Evolutionary conservation across 306 rosid genomes (phyloP).

Genomic region (Trifolium subterraneum): DNA sequence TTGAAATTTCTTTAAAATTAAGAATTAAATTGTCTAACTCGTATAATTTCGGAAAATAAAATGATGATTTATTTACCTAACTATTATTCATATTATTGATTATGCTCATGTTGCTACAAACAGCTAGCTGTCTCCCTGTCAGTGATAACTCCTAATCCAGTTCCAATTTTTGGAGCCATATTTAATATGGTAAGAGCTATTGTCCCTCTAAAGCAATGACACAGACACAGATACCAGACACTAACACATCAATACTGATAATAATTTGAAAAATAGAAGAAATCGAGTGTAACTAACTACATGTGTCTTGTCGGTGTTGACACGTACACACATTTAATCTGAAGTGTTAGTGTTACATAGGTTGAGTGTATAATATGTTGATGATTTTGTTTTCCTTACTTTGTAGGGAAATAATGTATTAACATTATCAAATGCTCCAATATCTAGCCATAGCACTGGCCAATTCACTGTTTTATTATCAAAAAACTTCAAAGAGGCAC

Average conservation of each 20-base stretch:
- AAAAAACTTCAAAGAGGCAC: constrained; percentile 41
- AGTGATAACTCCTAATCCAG: constrained; percentile 27
- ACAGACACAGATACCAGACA: background rate
- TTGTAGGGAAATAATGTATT: constrained; percentile 35
- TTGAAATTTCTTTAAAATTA: background rate
- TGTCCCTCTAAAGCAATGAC: background rate
- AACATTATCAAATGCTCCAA: background rate
- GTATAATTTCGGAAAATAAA: background rate
- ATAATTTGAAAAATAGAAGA: background rate
- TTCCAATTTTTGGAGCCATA: constrained; percentile 29
- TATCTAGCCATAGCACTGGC: background rate
- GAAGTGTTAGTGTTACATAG: background rate
- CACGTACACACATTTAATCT: background rate
- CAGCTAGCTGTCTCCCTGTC: constrained; percentile 41
- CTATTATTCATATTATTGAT: background rate
- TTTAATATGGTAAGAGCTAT: constrained; percentile 37
- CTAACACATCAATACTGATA: background rate
- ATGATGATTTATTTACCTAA: background rate
- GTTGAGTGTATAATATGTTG: background rate
- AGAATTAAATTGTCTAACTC: background rate
- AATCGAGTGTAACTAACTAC: background rate
- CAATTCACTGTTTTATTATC: constrained; percentile 26
- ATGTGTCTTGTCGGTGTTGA: background rate
- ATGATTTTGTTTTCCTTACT: constrained; percentile 13
- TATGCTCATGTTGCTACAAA: constrained; percentile 2